Conservation (phyloP, 1,284 basidiomycete species). For the Erythrobasidium hasegawianum region DNA sequence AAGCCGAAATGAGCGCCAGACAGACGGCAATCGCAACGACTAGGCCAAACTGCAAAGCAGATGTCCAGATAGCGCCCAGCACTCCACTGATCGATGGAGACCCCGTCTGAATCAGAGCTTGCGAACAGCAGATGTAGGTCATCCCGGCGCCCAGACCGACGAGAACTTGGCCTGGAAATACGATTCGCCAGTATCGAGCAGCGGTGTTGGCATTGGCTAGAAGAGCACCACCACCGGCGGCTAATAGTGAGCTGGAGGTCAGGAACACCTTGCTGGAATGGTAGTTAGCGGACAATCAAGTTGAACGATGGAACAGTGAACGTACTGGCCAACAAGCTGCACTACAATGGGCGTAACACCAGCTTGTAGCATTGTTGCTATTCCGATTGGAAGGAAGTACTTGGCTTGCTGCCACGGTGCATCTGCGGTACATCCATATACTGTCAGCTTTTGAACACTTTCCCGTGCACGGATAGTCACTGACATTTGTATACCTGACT, state of each 20-base stretch:
- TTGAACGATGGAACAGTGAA: background rate
- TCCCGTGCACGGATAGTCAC: background rate
- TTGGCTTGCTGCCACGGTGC: background rate
- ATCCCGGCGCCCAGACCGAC: background rate
- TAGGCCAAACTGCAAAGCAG: background rate
- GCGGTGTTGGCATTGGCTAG: background rate
- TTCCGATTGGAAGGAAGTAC: slow-evolving; percentile 4
- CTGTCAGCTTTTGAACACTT: background rate
- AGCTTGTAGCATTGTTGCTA: slow-evolving; percentile 1
- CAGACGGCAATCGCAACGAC: background rate
- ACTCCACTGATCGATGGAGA: background rate
- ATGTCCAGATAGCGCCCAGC: background rate
- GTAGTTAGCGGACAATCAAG: background rate
- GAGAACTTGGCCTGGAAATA: background rate
- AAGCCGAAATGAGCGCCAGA: background rate
- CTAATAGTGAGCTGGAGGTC: background rate
- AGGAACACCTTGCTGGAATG: background rate
- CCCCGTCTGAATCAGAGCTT: background rate
- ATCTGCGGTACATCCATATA: background rate
- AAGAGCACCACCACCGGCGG: background rate
- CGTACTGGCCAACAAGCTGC: background rate
- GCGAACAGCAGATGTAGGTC: slow-evolving; percentile 1
- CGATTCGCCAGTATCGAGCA: background rate
- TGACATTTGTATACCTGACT: background rate
- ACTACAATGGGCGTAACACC: background rate